Percentiles rank a stretch among this genome's conserved stretches.
These are phyloP conservation scores for Colletotrichum lentis DNA, from an alignment of 2,329 filamentous ascomycete genomes.

Conservation along the genomic window DNA sequence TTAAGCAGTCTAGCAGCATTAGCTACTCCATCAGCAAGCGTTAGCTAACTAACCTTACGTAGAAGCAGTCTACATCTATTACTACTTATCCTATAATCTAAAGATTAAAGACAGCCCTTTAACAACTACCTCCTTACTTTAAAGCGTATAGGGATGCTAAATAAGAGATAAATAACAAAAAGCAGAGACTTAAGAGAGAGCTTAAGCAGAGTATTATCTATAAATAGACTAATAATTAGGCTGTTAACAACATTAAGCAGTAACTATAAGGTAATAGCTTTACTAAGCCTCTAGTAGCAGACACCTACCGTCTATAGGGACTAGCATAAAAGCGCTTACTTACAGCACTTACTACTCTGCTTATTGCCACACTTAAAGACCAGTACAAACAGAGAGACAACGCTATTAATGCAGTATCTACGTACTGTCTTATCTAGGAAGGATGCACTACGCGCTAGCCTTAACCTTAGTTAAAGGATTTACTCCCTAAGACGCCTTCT, in stretches of 20 bases:
- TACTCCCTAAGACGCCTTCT: neutral
- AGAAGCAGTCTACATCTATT: neutral
- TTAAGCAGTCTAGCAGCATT: slow-evolving; percentile 3
- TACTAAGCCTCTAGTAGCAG: slow-evolving; percentile 17
- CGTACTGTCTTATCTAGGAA: slow-evolving; percentile 28
- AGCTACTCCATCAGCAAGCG: neutral
- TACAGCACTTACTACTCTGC: slow-evolving; percentile 30
- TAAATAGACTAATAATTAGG: slow-evolving; percentile 38
- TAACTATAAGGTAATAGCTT: slow-evolving; percentile 39
- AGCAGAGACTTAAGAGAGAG: slow-evolving; percentile 36
- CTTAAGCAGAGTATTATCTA: slow-evolving; percentile 37
- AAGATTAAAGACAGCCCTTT: neutral
- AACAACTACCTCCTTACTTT: neutral
- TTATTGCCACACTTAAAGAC: slow-evolving; percentile 25
- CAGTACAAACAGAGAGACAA: slow-evolving; percentile 34
- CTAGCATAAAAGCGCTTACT: slow-evolving; percentile 38
- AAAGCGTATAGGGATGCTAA: slow-evolving; percentile 22
- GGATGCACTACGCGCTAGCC: neutral
- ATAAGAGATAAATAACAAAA: slow-evolving; percentile 31
- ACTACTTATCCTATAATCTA: neutral
- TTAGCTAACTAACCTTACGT: neutral
- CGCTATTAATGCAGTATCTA: slow-evolving; percentile 31
- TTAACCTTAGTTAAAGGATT: neutral
- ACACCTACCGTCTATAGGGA: slow-evolving; percentile 17
- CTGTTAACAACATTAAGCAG: slow-evolving; percentile 39